Evolutionary conservation across 179 eudicot genomes (phyloP).

Genomic region (Beta lomatogona): DNA sequence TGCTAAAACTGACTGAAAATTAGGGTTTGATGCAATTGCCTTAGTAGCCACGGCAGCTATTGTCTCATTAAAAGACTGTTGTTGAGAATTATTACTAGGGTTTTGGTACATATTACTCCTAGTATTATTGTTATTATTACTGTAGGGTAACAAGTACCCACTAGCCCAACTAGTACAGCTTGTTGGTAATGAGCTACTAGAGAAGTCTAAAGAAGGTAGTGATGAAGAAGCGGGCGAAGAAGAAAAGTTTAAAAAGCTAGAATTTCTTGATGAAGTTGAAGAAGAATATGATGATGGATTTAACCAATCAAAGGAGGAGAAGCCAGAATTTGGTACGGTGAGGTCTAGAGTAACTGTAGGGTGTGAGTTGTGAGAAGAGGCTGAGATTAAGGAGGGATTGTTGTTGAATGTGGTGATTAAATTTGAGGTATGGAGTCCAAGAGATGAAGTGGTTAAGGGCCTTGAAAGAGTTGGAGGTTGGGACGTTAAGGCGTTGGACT

Average conservation of each 20-base stretch:
- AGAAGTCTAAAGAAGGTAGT: constrained; percentile 34
- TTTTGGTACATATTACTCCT: constrained; percentile 26
- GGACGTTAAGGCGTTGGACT: constrained; percentile 48
- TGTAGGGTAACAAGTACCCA: constrained; percentile 24
- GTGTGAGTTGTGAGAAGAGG: constrained; percentile 47
- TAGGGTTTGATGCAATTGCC: constrained; percentile 71
- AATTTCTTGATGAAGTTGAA: constrained; percentile 18
- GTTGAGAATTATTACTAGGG: constrained; percentile 32
- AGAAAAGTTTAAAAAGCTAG: constrained; percentile 35
- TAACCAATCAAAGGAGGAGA: constrained; percentile 31
- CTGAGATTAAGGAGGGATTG: constrained; percentile 44
- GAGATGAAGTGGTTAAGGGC: constrained; percentile 22
- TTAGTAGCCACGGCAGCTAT: constrained; percentile 52
- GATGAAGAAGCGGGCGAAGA: constrained; percentile 13
- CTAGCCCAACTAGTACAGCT: constrained; percentile 28
- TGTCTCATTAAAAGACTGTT: constrained; percentile 53
- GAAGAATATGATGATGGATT: constrained; percentile 17
- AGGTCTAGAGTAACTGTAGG: constrained; percentile 82
- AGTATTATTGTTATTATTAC: neutral
- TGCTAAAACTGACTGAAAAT: constrained; percentile 61
- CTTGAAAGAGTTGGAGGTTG: constrained; percentile 27
- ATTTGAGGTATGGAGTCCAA: constrained; percentile 35
- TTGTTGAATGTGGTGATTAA: constrained; percentile 28
- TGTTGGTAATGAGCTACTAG: constrained; percentile 7
- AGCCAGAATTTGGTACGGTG: constrained; percentile 39